Evolutionary conservation across 352 stramenopile genomes (phyloP).

Genomic region (Phytophthora palmivora): DNA sequence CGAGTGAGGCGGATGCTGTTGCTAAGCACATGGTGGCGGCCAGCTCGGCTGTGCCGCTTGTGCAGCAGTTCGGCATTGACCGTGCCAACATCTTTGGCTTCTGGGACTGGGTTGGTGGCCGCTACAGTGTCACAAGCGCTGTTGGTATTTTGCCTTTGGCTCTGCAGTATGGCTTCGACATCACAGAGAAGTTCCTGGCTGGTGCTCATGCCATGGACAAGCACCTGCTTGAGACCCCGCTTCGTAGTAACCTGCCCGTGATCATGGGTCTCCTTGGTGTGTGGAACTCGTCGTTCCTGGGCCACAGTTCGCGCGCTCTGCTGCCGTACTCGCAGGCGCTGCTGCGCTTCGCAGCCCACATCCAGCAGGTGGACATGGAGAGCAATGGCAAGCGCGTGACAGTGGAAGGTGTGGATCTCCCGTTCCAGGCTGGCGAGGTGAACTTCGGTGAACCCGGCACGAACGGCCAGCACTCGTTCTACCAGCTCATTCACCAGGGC

Average conservation of each 20-base stretch:
- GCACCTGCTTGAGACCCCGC: constrained; percentile 95
- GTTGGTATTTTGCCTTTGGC: constrained; percentile 97
- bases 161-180: constrained; percentile 96
- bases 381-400: constrained; percentile 98
- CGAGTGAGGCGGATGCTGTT: constrained; percentile 87
- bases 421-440: constrained; percentile 95
- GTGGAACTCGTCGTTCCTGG: constrained; percentile 99
- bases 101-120: constrained; percentile 99
- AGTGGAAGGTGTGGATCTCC: constrained; percentile 93
- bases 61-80: constrained; percentile 95
- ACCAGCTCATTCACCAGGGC: constrained; percentile 99
- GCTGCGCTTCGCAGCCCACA: constrained; percentile 95
- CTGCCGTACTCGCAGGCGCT: constrained; percentile 95
- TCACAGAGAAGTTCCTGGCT: constrained; percentile 93
- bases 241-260: constrained; percentile 96
- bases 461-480: constrained; percentile 99
- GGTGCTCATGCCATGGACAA: constrained; percentile 98
- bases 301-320: constrained; percentile 91
- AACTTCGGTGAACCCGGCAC: constrained; percentile 98
- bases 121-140: constrained; percentile 98
- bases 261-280: constrained; percentile 97
- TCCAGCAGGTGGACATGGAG: constrained; percentile 99
- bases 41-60: constrained; percentile 79
- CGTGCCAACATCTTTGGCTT: constrained; percentile 97
- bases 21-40: constrained; percentile 95